Evolutionary conservation across 768 basidiomycete genomes (phyloP).

Genomic region (Tricholoma bakamatsutake): DNA sequence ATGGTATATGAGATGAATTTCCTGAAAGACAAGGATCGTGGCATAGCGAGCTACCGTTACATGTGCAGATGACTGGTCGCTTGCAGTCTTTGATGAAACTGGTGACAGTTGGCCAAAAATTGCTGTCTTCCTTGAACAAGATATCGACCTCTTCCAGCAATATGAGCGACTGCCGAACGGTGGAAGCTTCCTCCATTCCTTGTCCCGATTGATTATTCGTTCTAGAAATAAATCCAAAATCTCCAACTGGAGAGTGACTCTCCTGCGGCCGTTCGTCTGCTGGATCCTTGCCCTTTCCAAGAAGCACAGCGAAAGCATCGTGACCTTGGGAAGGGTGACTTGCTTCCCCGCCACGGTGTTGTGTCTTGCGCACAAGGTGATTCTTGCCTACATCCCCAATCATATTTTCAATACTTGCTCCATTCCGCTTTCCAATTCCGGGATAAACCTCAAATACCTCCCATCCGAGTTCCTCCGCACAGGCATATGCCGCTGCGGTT

Average conservation of each 20-base stretch:
- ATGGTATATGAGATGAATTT: constrained; percentile 8
- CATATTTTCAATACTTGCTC: constrained; percentile 67
- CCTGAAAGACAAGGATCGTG: constrained; percentile 2
- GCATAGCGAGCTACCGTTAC: constrained; percentile 65
- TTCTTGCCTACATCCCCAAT: constrained; percentile 94
- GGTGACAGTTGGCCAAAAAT: constrained; percentile 82
- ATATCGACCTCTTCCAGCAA: constrained; percentile 95
- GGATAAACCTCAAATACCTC: constrained; percentile 96
- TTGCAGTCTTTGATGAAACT: constrained; percentile 78
- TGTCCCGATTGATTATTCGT: neutral
- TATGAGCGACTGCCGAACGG: constrained; percentile 77
- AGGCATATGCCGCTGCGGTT: constrained; percentile 89
- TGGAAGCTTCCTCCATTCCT: constrained; percentile 14
- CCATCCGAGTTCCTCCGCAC: constrained; percentile 91
- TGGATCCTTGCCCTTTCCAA: neutral
- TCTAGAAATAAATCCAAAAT: constrained; percentile 20
- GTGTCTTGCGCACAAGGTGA: constrained; percentile 59
- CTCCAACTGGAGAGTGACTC: constrained; percentile 7
- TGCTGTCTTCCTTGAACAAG: constrained; percentile 78
- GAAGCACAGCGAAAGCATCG: constrained; percentile 1
- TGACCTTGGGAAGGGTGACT: neutral
- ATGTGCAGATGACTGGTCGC: constrained; percentile 90
- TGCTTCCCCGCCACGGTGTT: constrained; percentile 2
- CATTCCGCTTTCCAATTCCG: constrained; percentile 86
- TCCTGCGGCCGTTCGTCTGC: neutral